Conservation (phyloP, 768 basidiomycete species). For the Termitomyces sp. region DNA sequence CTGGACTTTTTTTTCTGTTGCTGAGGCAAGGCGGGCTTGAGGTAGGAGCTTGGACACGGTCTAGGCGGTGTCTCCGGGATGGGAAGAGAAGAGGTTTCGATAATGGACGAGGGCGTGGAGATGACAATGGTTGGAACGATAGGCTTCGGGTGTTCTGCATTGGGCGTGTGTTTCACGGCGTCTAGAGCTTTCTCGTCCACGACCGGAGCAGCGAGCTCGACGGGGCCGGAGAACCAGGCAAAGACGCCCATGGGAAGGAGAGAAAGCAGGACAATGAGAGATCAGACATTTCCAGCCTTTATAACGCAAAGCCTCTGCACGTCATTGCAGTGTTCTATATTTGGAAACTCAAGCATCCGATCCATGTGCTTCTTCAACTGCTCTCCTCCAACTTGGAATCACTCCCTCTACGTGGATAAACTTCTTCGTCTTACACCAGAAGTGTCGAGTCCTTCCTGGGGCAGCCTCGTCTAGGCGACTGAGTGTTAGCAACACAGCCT, state of each 20-base stretch:
- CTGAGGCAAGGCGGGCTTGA: slow-evolving; percentile 8
- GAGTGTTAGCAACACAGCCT: slow-evolving; percentile 44
- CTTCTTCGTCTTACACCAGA: not conserved
- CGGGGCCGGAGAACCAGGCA: slow-evolving; percentile 14
- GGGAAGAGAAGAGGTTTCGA: slow-evolving; percentile 25
- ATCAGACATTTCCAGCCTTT: not conserved
- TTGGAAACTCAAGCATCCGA: not conserved
- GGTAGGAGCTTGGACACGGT: not conserved
- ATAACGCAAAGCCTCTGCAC: not conserved
- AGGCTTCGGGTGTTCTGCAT: not conserved
- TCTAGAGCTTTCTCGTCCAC: not conserved
- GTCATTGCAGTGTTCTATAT: not conserved
- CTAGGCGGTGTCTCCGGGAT: not conserved
- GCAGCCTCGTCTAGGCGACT: slow-evolving; percentile 32
- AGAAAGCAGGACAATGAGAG: not conserved
- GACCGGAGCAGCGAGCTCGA: slow-evolving; percentile 8
- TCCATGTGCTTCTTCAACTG: not conserved
- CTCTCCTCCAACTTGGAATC: not conserved
- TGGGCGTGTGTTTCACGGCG: not conserved
- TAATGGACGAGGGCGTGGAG: slow-evolving; percentile 19
- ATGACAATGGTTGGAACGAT: slow-evolving; percentile 4
- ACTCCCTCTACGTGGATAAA: no score
- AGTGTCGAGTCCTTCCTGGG: slow-evolving; percentile 52
- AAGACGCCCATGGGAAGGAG: slow-evolving; percentile 20
- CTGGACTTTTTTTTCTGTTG: slow-evolving; percentile 36